Percentiles rank a stretch among this genome's conserved stretches.
These are phyloP conservation scores for Trichoderma reesei DNA, from an alignment of 495 filamentous ascomycete genomes.

Conservation along the genomic window DNA sequence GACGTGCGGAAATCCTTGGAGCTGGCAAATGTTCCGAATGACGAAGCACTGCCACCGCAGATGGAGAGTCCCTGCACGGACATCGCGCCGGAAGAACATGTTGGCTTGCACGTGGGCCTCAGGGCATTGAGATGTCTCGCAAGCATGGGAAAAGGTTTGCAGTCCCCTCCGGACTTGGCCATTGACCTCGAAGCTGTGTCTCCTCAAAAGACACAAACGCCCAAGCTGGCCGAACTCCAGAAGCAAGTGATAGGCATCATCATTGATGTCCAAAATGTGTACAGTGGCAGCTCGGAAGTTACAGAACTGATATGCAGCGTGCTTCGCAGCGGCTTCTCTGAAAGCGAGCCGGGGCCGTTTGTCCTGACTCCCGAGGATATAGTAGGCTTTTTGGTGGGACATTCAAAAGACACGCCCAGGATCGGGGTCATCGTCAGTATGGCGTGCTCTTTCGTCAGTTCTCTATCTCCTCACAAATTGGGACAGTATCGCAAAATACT, in stretches of 20 bases:
- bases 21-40: not conserved
- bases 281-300: conserved; percentile 55
- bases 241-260: conserved; percentile 48
- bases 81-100: conserved; percentile 23
- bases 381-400: conserved; percentile 58
- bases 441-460: conserved; percentile 64
- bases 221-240: conserved; percentile 17
- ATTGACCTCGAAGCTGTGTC: conserved; percentile 49
- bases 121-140: conserved; percentile 62
- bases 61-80: not conserved
- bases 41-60: not conserved
- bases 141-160: conserved; percentile 71
- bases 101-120: conserved; percentile 45
- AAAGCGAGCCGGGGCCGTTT: conserved; percentile 65
- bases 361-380: conserved; percentile 63
- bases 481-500: conserved; percentile 34
- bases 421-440: conserved; percentile 67
- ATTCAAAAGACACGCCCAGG: conserved; percentile 53
- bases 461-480: conserved; percentile 39
- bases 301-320: conserved; percentile 69
- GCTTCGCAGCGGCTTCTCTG: conserved; percentile 68
- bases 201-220: not conserved
- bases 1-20: conserved; percentile 37
- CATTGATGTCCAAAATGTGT: conserved; percentile 38
- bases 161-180: conserved; percentile 57